phyloP scores from a whole-genome alignment of 2,329 filamentous ascomycete species.

The Aspergillus flavus region DNA sequence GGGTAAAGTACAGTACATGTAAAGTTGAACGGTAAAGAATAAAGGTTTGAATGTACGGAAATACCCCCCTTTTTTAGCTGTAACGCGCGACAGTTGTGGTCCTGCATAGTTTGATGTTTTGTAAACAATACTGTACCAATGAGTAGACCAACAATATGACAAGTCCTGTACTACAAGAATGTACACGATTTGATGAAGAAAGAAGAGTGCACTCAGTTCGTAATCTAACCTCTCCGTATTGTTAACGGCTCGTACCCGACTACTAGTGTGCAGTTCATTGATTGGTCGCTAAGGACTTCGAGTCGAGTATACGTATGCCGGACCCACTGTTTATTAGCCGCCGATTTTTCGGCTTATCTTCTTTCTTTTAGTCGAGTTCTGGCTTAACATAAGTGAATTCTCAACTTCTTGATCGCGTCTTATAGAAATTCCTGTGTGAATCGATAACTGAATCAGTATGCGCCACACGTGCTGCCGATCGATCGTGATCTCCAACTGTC shows the following conservation, averaged over 20 bases:
- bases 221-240: neutral
- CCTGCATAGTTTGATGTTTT: too few relatives aligned
- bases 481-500: neutral
- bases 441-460: neutral
- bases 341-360: neutral
- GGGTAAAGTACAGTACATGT: neutral
- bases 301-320: slow-evolving; percentile 3
- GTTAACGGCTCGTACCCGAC: neutral
- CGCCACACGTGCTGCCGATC: neutral
- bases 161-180: neutral
- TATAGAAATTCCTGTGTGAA: too few relatives aligned
- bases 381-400: neutral
- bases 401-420: neutral
- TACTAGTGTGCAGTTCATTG: neutral
- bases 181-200: neutral
- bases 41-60: neutral
- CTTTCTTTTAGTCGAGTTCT: neutral
- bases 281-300: neutral
- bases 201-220: neutral
- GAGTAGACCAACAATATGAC: neutral
- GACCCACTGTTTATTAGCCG: neutral
- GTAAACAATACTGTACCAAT: neutral
- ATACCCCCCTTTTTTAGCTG: too few relatives aligned
- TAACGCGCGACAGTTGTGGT: too few relatives aligned
- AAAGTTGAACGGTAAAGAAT: too few relatives aligned